A percentile compares a stretch with the other conserved stretches of the same genome.
phyloP scores from a whole-genome alignment of 805 yeast genomes.

The Lipomyces mesembrius region DNA sequence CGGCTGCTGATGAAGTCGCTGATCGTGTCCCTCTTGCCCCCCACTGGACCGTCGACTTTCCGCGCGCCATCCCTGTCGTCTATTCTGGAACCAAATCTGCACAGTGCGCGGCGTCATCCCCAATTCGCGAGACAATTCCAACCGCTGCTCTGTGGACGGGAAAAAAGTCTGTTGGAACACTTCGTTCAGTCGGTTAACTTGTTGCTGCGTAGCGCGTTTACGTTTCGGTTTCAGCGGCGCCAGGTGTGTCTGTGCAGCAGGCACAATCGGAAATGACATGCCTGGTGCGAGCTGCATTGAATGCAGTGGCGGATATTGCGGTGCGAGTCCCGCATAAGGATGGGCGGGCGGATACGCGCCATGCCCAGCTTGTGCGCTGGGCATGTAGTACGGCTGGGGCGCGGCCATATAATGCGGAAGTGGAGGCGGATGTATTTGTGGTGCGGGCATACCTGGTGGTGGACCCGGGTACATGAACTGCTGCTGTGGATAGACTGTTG shows the following conservation, averaged over 20 bases:
- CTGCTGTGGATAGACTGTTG: neutral
- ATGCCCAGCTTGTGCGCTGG: neutral
- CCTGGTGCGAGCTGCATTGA: constrained; percentile 1
- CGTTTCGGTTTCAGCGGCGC: constrained; percentile 53
- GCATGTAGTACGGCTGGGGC: constrained; percentile 3
- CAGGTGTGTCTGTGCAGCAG: constrained; percentile 13
- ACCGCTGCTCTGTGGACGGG: constrained; percentile 74
- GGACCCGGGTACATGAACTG: constrained; percentile 4
- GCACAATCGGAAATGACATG: constrained; percentile 1
- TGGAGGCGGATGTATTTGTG: neutral
- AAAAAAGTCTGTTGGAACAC: constrained; percentile 79
- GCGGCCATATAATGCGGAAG: neutral
- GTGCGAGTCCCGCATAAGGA: constrained; percentile 5
- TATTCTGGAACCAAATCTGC: constrained; percentile 77
- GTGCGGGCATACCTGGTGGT: neutral
- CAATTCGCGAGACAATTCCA: constrained; percentile 70
- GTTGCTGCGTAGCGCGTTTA: constrained; percentile 79
- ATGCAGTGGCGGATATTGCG: constrained; percentile 6
- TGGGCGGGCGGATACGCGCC: neutral
- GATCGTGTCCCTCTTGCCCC: neutral
- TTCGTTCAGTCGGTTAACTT: constrained; percentile 65
- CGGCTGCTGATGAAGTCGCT: neutral
- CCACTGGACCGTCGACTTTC: constrained; percentile 26
- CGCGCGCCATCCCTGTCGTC: constrained; percentile 54
- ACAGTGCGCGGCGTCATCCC: constrained; percentile 88